Conservation (phyloP, 495 filamentous ascomycete species). For the Wilcoxina mikolae region DNA sequence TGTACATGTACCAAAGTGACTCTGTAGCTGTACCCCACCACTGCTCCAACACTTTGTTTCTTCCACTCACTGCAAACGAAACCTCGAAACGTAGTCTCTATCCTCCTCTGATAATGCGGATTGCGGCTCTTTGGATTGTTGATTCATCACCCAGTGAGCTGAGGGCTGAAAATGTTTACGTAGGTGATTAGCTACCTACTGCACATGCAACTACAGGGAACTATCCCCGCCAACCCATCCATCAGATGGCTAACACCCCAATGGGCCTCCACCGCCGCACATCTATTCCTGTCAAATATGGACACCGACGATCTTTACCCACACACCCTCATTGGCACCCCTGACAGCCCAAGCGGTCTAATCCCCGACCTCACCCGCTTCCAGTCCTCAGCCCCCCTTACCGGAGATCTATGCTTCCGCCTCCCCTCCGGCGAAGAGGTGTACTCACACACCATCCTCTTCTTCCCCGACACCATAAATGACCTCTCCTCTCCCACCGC, state of each 20-base stretch:
- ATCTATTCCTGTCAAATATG: too few species aligned
- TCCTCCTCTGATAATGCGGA: too few species aligned
- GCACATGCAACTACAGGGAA: background rate
- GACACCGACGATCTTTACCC: background rate
- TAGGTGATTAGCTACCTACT: too few species aligned
- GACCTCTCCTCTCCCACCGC: background rate
- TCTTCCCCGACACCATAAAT: background rate
- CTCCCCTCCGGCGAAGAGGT: background rate
- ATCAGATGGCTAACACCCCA: background rate
- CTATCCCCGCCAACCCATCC: background rate
- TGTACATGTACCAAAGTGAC: too few species aligned
- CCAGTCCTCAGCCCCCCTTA: background rate
- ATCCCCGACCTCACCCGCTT: background rate
- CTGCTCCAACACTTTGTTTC: too few species aligned
- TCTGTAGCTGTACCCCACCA: too few species aligned
- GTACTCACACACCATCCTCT: background rate
- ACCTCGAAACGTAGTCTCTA: too few species aligned
- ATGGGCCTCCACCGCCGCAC: too few species aligned
- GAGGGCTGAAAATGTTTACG: too few species aligned
- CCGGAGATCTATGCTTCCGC: background rate
- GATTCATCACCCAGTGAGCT: too few species aligned
- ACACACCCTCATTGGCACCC: background rate
- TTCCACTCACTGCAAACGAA: too few species aligned
- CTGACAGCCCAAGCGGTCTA: background rate
- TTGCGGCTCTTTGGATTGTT: too few species aligned